Evolutionary conservation across 2,329 filamentous ascomycete genomes (phyloP).

Genomic region (Aspergillus piperis): DNA sequence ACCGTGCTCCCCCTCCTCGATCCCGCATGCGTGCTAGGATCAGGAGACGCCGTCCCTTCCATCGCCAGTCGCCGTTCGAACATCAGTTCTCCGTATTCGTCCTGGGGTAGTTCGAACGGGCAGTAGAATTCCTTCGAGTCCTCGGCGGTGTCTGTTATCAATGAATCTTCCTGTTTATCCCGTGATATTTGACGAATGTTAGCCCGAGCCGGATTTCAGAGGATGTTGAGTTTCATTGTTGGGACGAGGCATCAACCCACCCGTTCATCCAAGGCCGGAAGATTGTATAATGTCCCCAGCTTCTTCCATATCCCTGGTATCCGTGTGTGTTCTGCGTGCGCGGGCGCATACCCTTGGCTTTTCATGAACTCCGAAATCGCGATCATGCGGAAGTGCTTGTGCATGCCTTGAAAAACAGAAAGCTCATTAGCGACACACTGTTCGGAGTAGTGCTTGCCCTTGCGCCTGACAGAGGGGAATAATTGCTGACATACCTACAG

Average conservation of each 20-base stretch:
- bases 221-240: background rate
- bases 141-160: constrained; percentile 59
- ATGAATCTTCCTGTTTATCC: constrained; percentile 51
- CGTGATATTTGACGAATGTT: constrained; percentile 20
- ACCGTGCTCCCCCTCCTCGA: constrained; percentile 48
- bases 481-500: constrained; percentile 66
- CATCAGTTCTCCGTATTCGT: constrained; percentile 51
- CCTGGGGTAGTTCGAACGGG: constrained; percentile 64
- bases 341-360: constrained; percentile 74
- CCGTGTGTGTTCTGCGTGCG: constrained; percentile 70
- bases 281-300: constrained; percentile 77
- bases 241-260: constrained; percentile 53
- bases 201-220: background rate
- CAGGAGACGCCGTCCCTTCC: constrained; percentile 46
- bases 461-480: background rate
- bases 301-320: constrained; percentile 93
- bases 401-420: constrained; percentile 61
- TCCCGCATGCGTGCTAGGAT: constrained; percentile 35
- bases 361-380: constrained; percentile 78
- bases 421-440: constrained; percentile 7
- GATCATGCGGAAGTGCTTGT: constrained; percentile 92
- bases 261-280: constrained; percentile 81
- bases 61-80: constrained; percentile 49
- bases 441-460: too few relatives aligned
- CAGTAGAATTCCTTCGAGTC: constrained; percentile 62